Conservation (phyloP, 148 eudicot genomes). For the Heliamphora exappendiculata region DNA sequence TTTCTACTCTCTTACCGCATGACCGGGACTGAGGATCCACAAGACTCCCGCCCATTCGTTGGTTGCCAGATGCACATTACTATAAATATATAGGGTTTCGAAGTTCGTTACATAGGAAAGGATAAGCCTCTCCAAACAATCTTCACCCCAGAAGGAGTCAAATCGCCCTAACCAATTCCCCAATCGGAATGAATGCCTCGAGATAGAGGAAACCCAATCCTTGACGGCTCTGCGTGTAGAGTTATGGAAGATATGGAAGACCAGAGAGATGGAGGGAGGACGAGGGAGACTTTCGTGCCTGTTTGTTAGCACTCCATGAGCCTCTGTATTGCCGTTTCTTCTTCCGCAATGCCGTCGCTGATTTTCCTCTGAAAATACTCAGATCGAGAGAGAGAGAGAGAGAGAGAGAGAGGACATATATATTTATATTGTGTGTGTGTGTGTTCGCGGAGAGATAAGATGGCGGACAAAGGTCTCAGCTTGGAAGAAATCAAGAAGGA, state of each 20-base stretch:
- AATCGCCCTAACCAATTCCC: not conserved
- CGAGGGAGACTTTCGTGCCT: not conserved
- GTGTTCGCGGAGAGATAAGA: not conserved
- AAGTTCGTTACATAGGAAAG: not conserved
- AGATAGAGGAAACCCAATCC: not conserved
- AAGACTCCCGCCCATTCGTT: slow-evolving; percentile 7
- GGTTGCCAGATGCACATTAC: not conserved
- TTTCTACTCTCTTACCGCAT: not conserved
- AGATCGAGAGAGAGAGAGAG: not conserved
- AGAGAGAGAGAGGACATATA: not conserved
- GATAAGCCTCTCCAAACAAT: not conserved
- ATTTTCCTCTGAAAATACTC: not conserved
- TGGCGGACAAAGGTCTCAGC: slow-evolving; percentile 18
- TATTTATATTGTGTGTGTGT: not conserved
- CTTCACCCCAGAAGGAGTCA: not conserved
- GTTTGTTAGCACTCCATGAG: too few species aligned
- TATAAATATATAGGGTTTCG: not conserved
- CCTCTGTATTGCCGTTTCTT: not conserved
- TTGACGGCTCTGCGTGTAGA: not conserved
- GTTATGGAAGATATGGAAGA: not conserved
- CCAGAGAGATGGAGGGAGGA: not conserved
- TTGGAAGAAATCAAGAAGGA: slow-evolving; percentile 54
- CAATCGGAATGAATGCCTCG: not conserved
- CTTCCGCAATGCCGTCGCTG: not conserved
- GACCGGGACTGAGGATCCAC: slow-evolving; percentile 1